Evolutionary conservation across 305 asterid genomes (phyloP).

Genomic region (Galium porrigens): DNA sequence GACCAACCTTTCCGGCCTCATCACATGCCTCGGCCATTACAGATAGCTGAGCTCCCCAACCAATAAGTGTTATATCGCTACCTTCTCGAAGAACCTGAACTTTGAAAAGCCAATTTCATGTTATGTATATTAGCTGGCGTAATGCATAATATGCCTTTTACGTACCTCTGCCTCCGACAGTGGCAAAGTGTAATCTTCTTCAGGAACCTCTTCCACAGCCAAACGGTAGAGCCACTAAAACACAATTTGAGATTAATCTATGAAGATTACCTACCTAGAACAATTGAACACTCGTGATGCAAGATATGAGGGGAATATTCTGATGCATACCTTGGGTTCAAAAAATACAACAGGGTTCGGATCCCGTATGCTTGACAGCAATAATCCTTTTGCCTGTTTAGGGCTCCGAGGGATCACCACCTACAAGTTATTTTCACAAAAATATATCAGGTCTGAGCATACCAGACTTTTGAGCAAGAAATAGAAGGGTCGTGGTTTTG

Average conservation of each 20-base stretch:
- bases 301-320: neutral
- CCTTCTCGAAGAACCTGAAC: constrained; percentile 81
- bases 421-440: constrained; percentile 23
- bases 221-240: constrained; percentile 82
- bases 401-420: constrained; percentile 97
- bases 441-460: neutral
- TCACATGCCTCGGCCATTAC: constrained; percentile 68
- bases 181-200: constrained; percentile 70
- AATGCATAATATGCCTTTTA: constrained; percentile 6
- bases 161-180: constrained; percentile 88
- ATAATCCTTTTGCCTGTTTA: constrained; percentile 73
- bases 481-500: neutral
- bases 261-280: neutral
- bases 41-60: constrained; percentile 94
- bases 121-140: neutral
- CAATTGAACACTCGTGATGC: neutral
- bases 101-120: constrained; percentile 10
- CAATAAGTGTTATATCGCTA: constrained; percentile 78
- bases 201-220: constrained; percentile 91
- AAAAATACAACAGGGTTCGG: constrained; percentile 86
- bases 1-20: constrained; percentile 74
- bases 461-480: neutral
- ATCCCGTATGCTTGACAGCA: constrained; percentile 69
- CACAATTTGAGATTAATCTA: constrained; percentile 10
- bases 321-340: constrained; percentile 64